Base-by-base conservation (phyloP, 495 filamentous ascomycete species). In the Neurospora sp. region DNA sequence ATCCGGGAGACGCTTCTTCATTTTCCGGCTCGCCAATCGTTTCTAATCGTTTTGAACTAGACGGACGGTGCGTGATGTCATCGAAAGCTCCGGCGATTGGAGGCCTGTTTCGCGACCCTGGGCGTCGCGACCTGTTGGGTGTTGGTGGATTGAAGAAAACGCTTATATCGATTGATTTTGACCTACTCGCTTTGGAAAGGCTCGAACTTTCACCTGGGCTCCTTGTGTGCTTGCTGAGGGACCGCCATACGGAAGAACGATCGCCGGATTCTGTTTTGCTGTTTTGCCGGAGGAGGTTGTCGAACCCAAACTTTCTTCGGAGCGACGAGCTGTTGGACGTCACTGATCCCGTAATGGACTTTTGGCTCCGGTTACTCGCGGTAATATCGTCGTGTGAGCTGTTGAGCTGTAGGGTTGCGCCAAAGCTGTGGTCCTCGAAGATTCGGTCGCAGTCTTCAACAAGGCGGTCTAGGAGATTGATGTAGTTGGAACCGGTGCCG, bases 401-500 rank as follows among this genome's bases (percentile, higher is more conserved):
- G 11, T 72, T 69, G 53, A 80, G 75, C 14, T 80, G 79, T 69
- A 79, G 75, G 69, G 79, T 79, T 22, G 78, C 78, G 40, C 82
- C 83, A 39, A 88, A 87, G 42, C 84, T 81, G 11, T 85, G 88
- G 74, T 92, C 91, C 46, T 92, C 92, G 75, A 98, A 98, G 22
- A 98, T 88, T 71, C 87, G 88, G 61, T 98, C 94, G 76, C 91
- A 92, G 76, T 98, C 96, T 72, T 97, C 94, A 1, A 98, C 94
- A 20, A 99, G 83, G 68, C 94, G 90, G 83, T 99, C 96, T 48
- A 99, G 84, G 6, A 99, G 85, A 40, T 94, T 94, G 74, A 99
- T 93, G 77, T 94, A 96, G 68, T 94, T 88, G 73, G 92, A 90
- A 10, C 94, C 88, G 74, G 89, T 89, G 11, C 90, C 91, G 74